A percentile compares a stretch with the other conserved stretches of the same genome.
These are phyloP conservation scores for Barnettozyma wickerhamii DNA, from an alignment of 805 yeast species.

Conservation along the genomic window DNA sequence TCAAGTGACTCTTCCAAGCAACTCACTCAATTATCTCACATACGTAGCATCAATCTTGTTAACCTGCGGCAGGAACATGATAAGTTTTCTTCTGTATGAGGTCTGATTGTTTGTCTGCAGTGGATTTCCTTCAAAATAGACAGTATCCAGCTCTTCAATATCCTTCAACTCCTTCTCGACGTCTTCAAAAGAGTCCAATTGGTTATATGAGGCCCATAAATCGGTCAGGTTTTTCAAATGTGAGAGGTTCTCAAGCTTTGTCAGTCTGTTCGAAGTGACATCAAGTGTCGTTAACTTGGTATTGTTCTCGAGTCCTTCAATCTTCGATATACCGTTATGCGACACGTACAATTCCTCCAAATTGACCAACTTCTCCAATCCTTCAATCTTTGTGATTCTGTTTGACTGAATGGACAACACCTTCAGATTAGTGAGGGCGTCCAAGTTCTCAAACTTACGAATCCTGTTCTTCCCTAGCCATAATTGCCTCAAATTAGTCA, in stretches of 20 bases:
- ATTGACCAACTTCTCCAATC: slow-evolving; percentile 64
- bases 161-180: slow-evolving; percentile 60
- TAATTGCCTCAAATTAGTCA: slow-evolving; percentile 61
- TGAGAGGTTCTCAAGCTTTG: slow-evolving; percentile 55
- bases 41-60: slow-evolving; percentile 91
- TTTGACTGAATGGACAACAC: slow-evolving; percentile 89
- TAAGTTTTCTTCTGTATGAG: slow-evolving; percentile 79
- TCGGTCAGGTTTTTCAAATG: slow-evolving; percentile 78
- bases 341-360: slow-evolving; percentile 86
- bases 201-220: slow-evolving; percentile 87
- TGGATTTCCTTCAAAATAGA: slow-evolving; percentile 93
- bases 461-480: slow-evolving; percentile 94
- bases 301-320: slow-evolving; percentile 77
- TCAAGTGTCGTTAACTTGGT: slow-evolving; percentile 68
- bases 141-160: slow-evolving; percentile 70
- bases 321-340: slow-evolving; percentile 69
- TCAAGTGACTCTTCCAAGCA: not conserved
- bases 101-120: slow-evolving; percentile 69
- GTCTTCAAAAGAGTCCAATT: slow-evolving; percentile 63
- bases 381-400: slow-evolving; percentile 71
- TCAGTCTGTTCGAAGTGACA: slow-evolving; percentile 69
- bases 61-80: slow-evolving; percentile 63
- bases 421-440: slow-evolving; percentile 53
- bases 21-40: slow-evolving; percentile 27
- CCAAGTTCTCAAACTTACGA: slow-evolving; percentile 56